phyloP scores from a whole-genome alignment of 2,329 filamentous ascomycete genomes.

The Sclerotinia nivalis region DNA sequence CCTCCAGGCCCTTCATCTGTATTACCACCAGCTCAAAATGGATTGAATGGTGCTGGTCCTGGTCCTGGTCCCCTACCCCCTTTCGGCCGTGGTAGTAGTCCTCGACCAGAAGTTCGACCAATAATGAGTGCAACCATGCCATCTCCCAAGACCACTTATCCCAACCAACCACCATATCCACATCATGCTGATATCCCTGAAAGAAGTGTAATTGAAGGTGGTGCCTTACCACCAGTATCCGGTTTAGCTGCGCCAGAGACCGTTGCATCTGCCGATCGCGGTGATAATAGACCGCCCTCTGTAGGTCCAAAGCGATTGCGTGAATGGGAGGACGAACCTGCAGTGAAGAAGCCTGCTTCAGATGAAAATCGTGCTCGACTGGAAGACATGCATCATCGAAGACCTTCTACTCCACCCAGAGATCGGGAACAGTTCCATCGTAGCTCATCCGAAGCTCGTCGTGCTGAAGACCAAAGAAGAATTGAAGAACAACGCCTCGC shows the following conservation, averaged over 20 bases:
- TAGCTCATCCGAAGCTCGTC: conserved; percentile 71
- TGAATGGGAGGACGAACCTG: conserved; percentile 84
- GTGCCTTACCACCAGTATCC: conserved; percentile 65
- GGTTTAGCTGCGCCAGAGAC: conserved; percentile 68
- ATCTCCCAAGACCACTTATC: conserved; percentile 88
- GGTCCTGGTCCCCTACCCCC: conserved; percentile 56
- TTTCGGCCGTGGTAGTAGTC: conserved; percentile 74
- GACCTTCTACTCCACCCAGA: conserved; percentile 71
- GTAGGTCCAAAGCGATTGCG: conserved; percentile 80
- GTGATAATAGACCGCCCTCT: conserved; percentile 75
- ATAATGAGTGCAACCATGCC: conserved; percentile 81
- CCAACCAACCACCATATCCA: conserved; percentile 74
- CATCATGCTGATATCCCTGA: conserved; percentile 63
- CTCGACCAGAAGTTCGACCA: conserved; percentile 79
- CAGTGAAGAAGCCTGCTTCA: conserved; percentile 81
- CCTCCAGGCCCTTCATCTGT: conserved; percentile 44
- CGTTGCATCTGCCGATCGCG: conserved; percentile 59
- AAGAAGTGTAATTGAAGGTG: conserved; percentile 50
- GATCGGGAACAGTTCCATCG: conserved; percentile 65
- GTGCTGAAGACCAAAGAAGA: conserved; percentile 64
- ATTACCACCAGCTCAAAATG: conserved; percentile 46
- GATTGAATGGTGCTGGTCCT: conserved; percentile 38
- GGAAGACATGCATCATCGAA: conserved; percentile 79
- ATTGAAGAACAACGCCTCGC: conserved; percentile 55
- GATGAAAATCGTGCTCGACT: conserved; percentile 86